Conservation (phyloP, 2,329 filamentous ascomycete genomes). For the Apiospora aurea region DNA sequence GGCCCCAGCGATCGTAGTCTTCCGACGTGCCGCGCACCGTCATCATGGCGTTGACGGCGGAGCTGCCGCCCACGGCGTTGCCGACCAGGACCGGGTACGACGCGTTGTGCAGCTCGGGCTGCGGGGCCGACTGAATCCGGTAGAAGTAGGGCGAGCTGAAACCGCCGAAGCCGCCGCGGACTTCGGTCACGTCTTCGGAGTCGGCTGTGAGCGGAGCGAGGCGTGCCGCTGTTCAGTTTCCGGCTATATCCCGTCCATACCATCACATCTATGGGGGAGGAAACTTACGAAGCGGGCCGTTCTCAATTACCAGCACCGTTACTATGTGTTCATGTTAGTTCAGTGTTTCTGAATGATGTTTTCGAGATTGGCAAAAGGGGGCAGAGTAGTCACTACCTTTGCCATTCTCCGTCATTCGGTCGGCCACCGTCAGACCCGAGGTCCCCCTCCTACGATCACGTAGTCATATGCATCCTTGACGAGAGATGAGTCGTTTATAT, state of each 20-base stretch:
- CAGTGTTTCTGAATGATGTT: neutral
- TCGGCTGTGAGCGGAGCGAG: too few relatives aligned
- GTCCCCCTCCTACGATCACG: conserved; percentile 33
- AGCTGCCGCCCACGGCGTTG: conserved; percentile 45
- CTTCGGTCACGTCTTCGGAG: neutral
- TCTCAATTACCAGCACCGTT: conserved; percentile 31
- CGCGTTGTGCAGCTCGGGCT: conserved; percentile 37
- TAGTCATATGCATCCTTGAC: conserved; percentile 32
- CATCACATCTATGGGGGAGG: too few relatives aligned
- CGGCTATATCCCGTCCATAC: too few relatives aligned
- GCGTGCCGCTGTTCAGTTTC: too few relatives aligned
- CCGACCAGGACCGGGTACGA: conserved; percentile 33
- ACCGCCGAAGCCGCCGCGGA: neutral
- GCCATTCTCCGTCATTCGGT: conserved; percentile 31
- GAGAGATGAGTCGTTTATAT: neutral
- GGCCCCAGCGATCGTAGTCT: conserved; percentile 45
- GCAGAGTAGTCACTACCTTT: neutral
- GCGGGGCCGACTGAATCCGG: conserved; percentile 30
- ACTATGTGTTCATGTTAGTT: neutral
- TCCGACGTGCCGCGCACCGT: conserved; percentile 41
- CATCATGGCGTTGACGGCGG: conserved; percentile 47
- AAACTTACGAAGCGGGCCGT: conserved; percentile 17
- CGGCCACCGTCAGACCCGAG: conserved; percentile 31
- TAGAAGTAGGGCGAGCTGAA: conserved; percentile 22
- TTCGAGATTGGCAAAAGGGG: too few relatives aligned